Conservation (phyloP, 768 basidiomycete species). For the Suillus subaureus region DNA sequence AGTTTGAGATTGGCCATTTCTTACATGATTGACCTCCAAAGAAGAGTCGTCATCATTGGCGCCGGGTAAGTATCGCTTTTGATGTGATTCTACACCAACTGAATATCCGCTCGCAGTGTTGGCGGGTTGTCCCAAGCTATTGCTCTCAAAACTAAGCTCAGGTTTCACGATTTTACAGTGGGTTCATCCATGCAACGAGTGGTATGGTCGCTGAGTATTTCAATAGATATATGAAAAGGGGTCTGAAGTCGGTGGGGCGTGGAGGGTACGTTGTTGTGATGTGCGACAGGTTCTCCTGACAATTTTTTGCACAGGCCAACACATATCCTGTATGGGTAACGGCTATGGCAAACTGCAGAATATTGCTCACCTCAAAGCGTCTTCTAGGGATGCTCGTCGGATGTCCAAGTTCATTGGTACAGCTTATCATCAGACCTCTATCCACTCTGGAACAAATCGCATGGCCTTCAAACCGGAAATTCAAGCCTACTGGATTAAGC, state of each 20-base stretch:
- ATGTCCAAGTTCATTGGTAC: slow-evolving; percentile 44
- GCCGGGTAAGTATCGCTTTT: slow-evolving; percentile 17
- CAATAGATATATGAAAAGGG: slow-evolving; percentile 51
- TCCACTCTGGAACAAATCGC: slow-evolving; percentile 45
- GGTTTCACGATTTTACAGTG: slow-evolving; percentile 44
- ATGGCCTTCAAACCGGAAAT: slow-evolving; percentile 45
- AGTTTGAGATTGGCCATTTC: too few species aligned
- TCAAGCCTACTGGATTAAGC: slow-evolving; percentile 42
- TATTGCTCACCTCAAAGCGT: background rate
- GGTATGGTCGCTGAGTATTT: background rate
- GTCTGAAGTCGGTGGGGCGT: slow-evolving; percentile 49
- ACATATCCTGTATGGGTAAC: slow-evolving; percentile 21
- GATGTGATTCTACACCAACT: background rate
- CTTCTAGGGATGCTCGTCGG: slow-evolving; percentile 45
- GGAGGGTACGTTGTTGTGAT: slow-evolving; percentile 42
- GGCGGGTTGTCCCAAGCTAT: slow-evolving; percentile 48
- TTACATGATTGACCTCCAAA: background rate
- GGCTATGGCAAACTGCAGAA: background rate
- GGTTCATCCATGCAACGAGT: slow-evolving; percentile 11
- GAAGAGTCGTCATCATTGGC: slow-evolving; percentile 23
- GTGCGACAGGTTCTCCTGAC: background rate
- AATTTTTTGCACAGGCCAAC: slow-evolving; percentile 23
- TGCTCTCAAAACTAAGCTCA: slow-evolving; percentile 38
- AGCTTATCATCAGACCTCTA: slow-evolving; percentile 49
- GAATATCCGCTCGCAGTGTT: slow-evolving; percentile 28